Conservation (phyloP, 441 rosid genomes). For the Viola pubescens region DNA sequence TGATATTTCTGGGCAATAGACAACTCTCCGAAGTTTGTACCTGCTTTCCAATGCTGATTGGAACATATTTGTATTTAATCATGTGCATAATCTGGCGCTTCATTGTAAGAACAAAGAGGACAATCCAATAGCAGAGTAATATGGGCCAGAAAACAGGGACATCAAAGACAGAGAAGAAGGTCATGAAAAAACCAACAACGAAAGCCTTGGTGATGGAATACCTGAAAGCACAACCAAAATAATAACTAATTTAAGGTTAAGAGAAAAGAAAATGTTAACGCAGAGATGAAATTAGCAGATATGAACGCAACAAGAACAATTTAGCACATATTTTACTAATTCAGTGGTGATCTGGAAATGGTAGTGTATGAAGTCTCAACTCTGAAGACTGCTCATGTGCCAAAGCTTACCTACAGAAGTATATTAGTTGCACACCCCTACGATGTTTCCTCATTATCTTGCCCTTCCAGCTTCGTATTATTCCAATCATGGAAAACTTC, state of each 20-base stretch:
- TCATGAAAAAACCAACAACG: conserved; percentile 57
- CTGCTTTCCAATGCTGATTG: conserved; percentile 68
- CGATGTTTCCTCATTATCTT: no score
- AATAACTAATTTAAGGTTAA: neutral
- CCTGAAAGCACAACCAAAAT: conserved; percentile 30
- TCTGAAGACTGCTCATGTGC: neutral
- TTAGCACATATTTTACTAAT: no score
- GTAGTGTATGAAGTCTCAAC: neutral
- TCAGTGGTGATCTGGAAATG: neutral
- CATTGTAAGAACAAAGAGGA: conserved; percentile 64
- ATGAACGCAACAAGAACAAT: neutral
- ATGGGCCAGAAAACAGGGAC: conserved; percentile 78
- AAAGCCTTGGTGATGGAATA: conserved; percentile 66
- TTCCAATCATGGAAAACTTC: no score
- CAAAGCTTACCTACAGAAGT: conserved; percentile 5
- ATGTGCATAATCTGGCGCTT: conserved; percentile 65
- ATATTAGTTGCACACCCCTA: neutral
- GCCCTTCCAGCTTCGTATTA: no score
- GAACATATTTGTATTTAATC: conserved; percentile 62
- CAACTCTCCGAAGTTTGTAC: conserved; percentile 23
- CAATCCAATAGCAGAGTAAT: conserved; percentile 56
- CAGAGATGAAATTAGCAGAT: neutral
- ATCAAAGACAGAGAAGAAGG: conserved; percentile 58
- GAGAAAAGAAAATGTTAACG: neutral
- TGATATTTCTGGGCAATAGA: neutral